These are phyloP conservation scores for Groenewaldozyma auringiensis DNA, from an alignment of 1,139 yeast species.

Conservation along the genomic window DNA sequence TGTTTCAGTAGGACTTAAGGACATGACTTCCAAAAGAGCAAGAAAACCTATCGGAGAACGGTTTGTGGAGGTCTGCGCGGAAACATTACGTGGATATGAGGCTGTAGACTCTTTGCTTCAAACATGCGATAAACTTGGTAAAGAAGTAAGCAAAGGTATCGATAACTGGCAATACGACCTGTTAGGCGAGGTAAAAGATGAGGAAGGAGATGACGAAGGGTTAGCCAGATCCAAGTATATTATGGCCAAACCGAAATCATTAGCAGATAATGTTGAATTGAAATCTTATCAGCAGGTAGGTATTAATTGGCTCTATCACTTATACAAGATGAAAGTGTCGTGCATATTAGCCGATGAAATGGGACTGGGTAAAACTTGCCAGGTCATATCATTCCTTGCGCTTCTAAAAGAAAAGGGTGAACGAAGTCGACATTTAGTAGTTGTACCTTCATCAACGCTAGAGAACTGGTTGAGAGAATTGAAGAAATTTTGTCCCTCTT, in stretches of 20 bases:
- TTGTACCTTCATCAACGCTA: constrained; percentile 92
- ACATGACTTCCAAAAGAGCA: constrained; percentile 12
- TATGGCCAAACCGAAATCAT: constrained; percentile 58
- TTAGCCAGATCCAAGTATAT: constrained; percentile 40
- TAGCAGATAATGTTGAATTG: constrained; percentile 57
- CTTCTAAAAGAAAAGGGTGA: constrained; percentile 58
- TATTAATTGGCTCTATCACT: constrained; percentile 78
- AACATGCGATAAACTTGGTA: constrained; percentile 74
- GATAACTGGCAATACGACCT: constrained; percentile 78
- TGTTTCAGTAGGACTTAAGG: constrained; percentile 4
- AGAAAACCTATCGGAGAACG: constrained; percentile 65
- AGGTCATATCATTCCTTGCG: constrained; percentile 89
- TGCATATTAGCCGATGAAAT: constrained; percentile 96
- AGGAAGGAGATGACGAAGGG: constrained; percentile 22
- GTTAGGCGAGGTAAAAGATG: constrained; percentile 40
- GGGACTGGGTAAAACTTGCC: constrained; percentile 97
- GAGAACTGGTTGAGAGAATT: constrained; percentile 98
- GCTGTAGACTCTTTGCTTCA: constrained; percentile 89
- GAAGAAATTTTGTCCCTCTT: constrained; percentile 71
- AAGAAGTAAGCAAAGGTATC: constrained; percentile 62
- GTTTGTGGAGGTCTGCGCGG: constrained; percentile 61
- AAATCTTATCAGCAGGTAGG: constrained; percentile 95
- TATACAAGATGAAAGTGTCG: constrained; percentile 70
- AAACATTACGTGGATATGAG: constrained; percentile 75
- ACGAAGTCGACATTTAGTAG: constrained; percentile 65